Percentiles rank a stretch among this genome's conserved stretches.
These are phyloP conservation scores for Cucumis variabilis DNA, from an alignment of 331 rosid genomes.

Conservation along the genomic window DNA sequence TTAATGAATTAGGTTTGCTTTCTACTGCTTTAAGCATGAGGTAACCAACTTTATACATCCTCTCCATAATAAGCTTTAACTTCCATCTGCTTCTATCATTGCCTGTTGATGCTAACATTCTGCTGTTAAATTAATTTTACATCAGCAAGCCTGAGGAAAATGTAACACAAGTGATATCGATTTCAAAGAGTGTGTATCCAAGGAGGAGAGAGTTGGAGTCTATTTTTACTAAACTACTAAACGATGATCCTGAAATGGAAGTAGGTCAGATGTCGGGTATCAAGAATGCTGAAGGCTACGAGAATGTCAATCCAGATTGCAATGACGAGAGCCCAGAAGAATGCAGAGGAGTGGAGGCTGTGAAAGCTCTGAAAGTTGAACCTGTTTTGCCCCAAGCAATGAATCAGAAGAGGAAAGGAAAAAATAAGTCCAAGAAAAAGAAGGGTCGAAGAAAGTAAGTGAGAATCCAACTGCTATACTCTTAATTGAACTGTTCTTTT, in stretches of 20 bases:
- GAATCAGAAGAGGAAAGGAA: constrained; percentile 24
- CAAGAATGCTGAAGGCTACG: neutral
- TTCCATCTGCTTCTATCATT: neutral
- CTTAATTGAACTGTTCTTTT: too few relatives aligned
- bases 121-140: neutral
- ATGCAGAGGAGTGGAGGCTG: neutral
- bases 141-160: neutral
- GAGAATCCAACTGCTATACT: neutral
- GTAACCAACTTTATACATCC: constrained; percentile 24
- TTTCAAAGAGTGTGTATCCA: constrained; percentile 33
- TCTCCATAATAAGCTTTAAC: neutral
- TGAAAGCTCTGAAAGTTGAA: neutral
- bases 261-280: constrained; percentile 31
- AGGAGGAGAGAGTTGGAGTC: constrained; percentile 33
- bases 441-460: neutral
- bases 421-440: constrained; percentile 14
- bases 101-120: neutral
- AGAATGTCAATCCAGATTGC: neutral
- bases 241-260: neutral
- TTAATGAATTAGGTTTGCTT: constrained; percentile 44
- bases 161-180: constrained; percentile 15
- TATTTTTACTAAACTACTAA: constrained; percentile 26
- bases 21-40: constrained; percentile 35
- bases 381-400: neutral
- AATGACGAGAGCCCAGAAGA: neutral